Base-by-base conservation (phyloP, 2,329 filamentous ascomycete species). In the Hymenoscyphus fructigenus region DNA sequence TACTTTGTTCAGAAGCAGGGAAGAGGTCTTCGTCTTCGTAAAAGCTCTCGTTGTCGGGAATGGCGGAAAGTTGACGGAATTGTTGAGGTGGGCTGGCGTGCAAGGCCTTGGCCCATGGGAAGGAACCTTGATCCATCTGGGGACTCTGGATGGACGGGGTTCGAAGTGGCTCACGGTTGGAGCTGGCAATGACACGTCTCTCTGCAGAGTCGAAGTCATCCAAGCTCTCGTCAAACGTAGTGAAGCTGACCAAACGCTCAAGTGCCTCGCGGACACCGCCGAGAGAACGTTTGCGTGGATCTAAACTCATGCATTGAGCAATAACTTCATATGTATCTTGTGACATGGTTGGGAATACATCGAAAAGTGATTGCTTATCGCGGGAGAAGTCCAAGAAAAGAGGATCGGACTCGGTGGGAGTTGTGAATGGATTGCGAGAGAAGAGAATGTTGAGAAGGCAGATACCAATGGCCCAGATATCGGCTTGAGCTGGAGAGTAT, bases 321-420 rank as follows among this genome's bases (percentile, higher is more conserved):
- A 99, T 88, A 70, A 99, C 92, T 78, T 97, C 93, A 75, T 91
- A 99, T 0, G 95, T 97, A 78, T 99, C 95, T 78, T 97, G 92
- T 59, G 94, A 98, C 94, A 99, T 97, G 78, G 91, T 93, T 47
- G 95, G 93, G 78, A 99, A 99, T 73, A 98, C 92, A 77, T 99
- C 95, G 77, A 99, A 99, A 65, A 99, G 86, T 50, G 91, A 96
- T 79, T 98, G 93, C 78, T 93, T 93, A 80, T 99, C 94, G 65
- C 91, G 88, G 60, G 90, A 91, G 77, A 96, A 99, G 78, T 99
- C 95, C 68, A 93, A 84, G 79, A 97, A 99, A 59, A 99, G 82
- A 14, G 93, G 90, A 75, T 99, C 95, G n/a, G 90, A 88, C 78
- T 93, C 88, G 1, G 92, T 93, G 0, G 95, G 95, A 2, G 89